phyloP scores from a whole-genome alignment of 2,329 filamentous ascomycete genomes.

The Colletotrichum lupini region DNA sequence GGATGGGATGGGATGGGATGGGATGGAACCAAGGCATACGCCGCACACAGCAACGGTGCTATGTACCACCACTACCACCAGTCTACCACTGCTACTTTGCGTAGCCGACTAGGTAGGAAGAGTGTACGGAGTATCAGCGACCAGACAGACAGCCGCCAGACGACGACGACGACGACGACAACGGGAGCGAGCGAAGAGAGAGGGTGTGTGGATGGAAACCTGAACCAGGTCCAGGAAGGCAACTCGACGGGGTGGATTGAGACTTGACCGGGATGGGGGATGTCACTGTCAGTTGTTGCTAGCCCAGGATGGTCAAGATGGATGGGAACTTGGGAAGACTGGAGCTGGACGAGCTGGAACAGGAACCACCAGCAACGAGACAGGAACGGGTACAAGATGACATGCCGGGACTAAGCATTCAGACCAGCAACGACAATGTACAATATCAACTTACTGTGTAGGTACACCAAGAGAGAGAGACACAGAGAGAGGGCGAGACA shows the following conservation, averaged over 20 bases:
- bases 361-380: constrained; percentile 5
- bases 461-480: too few species aligned
- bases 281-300: constrained; percentile 29
- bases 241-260: constrained; percentile 30
- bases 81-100: not conserved
- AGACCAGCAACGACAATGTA: too few species aligned
- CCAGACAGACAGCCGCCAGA: not conserved
- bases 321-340: not conserved
- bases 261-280: constrained; percentile 32
- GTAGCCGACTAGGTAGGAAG: not conserved
- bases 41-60: not conserved
- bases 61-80: not conserved
- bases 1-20: not conserved
- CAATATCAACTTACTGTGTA: too few species aligned
- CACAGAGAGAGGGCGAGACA: not conserved
- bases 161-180: constrained; percentile 1
- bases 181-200: not conserved
- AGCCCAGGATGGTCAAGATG: constrained; percentile 5
- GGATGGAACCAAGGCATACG: not conserved
- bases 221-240: constrained; percentile 34
- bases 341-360: constrained; percentile 3
- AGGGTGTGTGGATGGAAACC: constrained; percentile 26
- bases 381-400: constrained; percentile 13
- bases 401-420: not conserved
- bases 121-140: not conserved